phyloP scores from a whole-genome alignment of 345 rosid species.

The Microthlaspi erraticum region DNA sequence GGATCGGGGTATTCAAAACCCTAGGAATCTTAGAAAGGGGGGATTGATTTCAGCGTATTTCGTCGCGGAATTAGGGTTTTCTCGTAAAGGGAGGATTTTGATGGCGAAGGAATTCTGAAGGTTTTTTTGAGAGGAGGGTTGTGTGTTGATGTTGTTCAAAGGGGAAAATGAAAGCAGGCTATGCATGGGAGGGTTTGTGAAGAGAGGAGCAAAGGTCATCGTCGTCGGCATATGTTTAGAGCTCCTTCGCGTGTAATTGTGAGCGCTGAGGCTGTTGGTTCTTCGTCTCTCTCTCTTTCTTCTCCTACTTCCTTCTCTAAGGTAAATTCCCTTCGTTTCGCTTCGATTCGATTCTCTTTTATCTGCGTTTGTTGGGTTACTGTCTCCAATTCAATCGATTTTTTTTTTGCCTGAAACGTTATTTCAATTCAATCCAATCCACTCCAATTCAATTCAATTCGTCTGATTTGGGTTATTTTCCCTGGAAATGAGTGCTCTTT shows the following conservation, averaged over 20 bases:
- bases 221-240: conserved; percentile 67
- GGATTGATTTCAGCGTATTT: not conserved
- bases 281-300: conserved; percentile 52
- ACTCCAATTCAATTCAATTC: too few species aligned
- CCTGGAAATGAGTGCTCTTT: not conserved
- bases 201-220: conserved; percentile 45
- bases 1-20: conserved; percentile 1
- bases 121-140: conserved; percentile 23
- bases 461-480: too few species aligned
- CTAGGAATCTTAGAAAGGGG: conserved; percentile 8
- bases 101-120: conserved; percentile 40
- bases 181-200: conserved; percentile 68
- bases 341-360: not conserved
- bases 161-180: conserved; percentile 68
- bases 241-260: conserved; percentile 60
- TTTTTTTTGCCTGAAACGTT: not conserved
- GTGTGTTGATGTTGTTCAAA: conserved; percentile 54
- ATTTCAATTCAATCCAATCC: too few species aligned
- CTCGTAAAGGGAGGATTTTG: not conserved
- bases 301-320: conserved; percentile 58
- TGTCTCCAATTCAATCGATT: not conserved
- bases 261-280: conserved; percentile 47
- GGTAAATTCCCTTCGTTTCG: conserved; percentile 45
- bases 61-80: conserved; percentile 50
- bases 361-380: not conserved